Conservation (phyloP, 1,284 basidiomycete species). For the Ustilago esculenta region DNA sequence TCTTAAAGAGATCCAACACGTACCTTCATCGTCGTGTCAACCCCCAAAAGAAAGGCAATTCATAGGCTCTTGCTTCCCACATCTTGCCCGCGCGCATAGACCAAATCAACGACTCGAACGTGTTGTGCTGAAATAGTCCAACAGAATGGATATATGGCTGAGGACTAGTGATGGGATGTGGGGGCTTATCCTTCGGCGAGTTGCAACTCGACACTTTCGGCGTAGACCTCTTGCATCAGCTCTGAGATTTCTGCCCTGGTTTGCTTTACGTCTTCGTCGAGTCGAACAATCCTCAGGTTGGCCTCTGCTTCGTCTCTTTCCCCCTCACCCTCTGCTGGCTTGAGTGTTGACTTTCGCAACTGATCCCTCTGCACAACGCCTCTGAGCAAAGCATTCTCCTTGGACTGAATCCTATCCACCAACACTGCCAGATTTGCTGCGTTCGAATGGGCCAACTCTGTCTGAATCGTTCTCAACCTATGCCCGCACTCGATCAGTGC, state of each 20-base stretch:
- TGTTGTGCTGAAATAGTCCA: too few relatives aligned
- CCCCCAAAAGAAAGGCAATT: conserved; percentile 44
- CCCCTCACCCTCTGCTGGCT: not conserved
- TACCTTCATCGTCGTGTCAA: conserved; percentile 1
- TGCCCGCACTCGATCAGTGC: conserved; percentile 51
- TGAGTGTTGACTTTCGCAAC: conserved; percentile 15
- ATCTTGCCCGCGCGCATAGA: too few relatives aligned
- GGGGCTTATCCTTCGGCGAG: conserved; percentile 4
- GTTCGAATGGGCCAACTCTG: conserved; percentile 29
- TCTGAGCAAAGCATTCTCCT: conserved; percentile 39
- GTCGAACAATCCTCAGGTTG: not conserved
- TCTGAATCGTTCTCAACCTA: conserved; percentile 36
- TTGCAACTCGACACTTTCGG: conserved; percentile 45
- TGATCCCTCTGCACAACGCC: conserved; percentile 44
- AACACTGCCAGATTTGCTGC: conserved; percentile 17
- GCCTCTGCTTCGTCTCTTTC: conserved; percentile 4
- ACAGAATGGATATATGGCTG: too few relatives aligned
- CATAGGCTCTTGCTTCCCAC: conserved; percentile 26
- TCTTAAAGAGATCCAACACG: conserved; percentile 15
- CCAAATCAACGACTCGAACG: too few relatives aligned
- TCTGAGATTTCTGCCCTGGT: conserved; percentile 30
- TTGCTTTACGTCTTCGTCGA: conserved; percentile 14
- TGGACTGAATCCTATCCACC: conserved; percentile 34
- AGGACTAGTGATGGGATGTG: too few relatives aligned
- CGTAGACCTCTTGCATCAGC: conserved; percentile 47